Evolutionary conservation across 306 rosid genomes (phyloP).

Genomic region (Rubus parviflorus): DNA sequence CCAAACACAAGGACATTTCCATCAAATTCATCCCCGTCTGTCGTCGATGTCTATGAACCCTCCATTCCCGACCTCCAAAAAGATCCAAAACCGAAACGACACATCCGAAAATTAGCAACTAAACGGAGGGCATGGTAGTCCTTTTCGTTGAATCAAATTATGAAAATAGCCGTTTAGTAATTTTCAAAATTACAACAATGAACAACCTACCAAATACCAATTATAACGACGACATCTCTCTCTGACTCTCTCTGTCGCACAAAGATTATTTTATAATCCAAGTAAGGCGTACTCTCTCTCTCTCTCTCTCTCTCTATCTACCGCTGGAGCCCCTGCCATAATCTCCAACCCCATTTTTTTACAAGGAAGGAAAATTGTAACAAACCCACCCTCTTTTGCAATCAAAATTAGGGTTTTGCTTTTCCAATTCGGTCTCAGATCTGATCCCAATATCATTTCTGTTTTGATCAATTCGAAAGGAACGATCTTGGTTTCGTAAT

Average conservation of each 20-base stretch:
- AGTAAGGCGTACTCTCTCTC: slow-evolving; percentile 20
- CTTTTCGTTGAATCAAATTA: background rate
- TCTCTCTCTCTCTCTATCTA: slow-evolving; percentile 9
- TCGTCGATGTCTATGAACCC: background rate
- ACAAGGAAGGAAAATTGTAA: background rate
- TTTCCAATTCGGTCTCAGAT: slow-evolving; percentile 43
- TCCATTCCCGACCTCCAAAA: background rate
- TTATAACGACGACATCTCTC: slow-evolving; percentile 13
- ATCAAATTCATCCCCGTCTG: background rate
- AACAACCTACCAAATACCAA: slow-evolving; percentile 15
- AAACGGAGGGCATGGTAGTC: slow-evolving; percentile 21
- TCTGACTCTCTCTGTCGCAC: background rate
- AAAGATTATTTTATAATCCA: slow-evolving; percentile 20
- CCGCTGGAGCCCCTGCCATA: slow-evolving; percentile 37
- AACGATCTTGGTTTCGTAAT: slow-evolving; percentile 37
- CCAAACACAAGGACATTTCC: background rate
- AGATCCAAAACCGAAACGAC: background rate
- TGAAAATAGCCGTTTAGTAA: slow-evolving; percentile 47
- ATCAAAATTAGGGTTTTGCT: slow-evolving; percentile 39
- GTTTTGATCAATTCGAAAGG: background rate
- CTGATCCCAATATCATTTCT: slow-evolving; percentile 39
- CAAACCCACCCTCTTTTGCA: background rate
- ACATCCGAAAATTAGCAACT: background rate
- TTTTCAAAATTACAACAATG: slow-evolving; percentile 36
- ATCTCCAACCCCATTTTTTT: slow-evolving; percentile 23